Base-by-base conservation (phyloP, 2,329 filamentous ascomycete species). In the Cytospora schulzeri region DNA sequence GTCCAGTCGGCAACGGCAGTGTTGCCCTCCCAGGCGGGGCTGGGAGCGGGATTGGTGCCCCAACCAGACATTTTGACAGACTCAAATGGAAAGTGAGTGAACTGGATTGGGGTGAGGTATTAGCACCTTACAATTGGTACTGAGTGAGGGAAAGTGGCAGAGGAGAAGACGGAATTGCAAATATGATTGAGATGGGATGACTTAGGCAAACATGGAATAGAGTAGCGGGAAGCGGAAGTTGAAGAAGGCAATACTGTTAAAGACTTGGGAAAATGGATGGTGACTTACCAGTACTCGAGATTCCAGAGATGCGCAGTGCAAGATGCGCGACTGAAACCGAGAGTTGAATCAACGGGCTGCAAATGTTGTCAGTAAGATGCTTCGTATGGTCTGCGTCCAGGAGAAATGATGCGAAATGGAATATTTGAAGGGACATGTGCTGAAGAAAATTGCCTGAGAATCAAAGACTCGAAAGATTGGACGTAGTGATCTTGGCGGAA, bases 61-160 rank as follows among this genome's bases (percentile, higher is more conserved):
- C 68, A 70, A 35, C 28, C 62, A 58, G 71, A 68, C 73, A 75
- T 75, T 33, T 65, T 70, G 69, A 60, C 22, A 2, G 19, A 12
- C 2, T 19, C 38, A 29, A 22, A n/a, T n/a, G 9, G 12, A 11
- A 12, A 28, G 22, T 62, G 17, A 24, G n/a, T 22, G 22, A 41
- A 7, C 60, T 48, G 45, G n/a, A 35, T 17, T 22, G 11, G 29
- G 22, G 38, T 9, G 28, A 33, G 28, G 11, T 2, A 11, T 56
- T 12, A 62, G 59, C n/a, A 24, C 19, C 33, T 15, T 28, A 24
- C 14, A 9, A 45, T 51, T 22, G n/a, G 24, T 24, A 48, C n/a
- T 19, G 12, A 24, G 4, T 48, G 41, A 35, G 5, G 12, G 53
- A 45, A 50, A 1, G 7, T 35, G 3, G 22, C 3, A n/a, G 17